Conservation (phyloP, 2,329 filamentous ascomycete genomes). For the Lasiodiplodia sp. region DNA sequence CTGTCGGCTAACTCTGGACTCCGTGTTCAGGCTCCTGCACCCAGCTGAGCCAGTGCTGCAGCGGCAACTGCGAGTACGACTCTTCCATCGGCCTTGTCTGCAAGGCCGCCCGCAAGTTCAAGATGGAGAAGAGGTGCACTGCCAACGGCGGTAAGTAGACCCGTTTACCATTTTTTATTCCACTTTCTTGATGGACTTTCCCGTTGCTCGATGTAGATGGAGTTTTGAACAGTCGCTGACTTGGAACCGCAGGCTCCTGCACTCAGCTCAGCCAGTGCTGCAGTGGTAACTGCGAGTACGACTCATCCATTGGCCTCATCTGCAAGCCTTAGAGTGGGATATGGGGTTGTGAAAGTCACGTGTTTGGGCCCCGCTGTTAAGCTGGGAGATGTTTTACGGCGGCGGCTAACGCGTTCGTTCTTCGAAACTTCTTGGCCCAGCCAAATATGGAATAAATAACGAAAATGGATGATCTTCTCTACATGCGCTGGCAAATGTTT, state of each 20-base stretch:
- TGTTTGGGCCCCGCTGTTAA: neutral
- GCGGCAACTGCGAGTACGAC: constrained; percentile 29
- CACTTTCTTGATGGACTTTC: neutral
- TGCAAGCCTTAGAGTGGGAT: neutral
- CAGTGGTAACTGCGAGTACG: constrained; percentile 23
- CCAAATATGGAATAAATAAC: neutral
- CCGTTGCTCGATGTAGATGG: too few relatives aligned
- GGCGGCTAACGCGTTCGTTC: neutral
- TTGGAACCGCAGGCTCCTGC: neutral
- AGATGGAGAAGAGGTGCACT: constrained; percentile 21
- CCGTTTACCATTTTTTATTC: neutral
- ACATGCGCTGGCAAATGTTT: neutral
- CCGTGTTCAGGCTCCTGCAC: neutral
- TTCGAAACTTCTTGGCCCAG: neutral
- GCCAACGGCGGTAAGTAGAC: constrained; percentile 3
- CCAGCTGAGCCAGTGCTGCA: constrained; percentile 22
- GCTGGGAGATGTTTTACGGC: too few relatives aligned
- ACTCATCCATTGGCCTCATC: neutral
- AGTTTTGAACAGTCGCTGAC: neutral
- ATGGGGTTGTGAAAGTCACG: neutral
- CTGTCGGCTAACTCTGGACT: neutral
- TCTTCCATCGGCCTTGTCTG: constrained; percentile 23
- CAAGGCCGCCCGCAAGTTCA: constrained; percentile 11
- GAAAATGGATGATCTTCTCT: neutral
- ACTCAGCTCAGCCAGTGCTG: constrained; percentile 10